These are phyloP conservation scores for Phyllostachys edulis DNA, from an alignment of 176 grass and related monocot species.

Conservation along the genomic window DNA sequence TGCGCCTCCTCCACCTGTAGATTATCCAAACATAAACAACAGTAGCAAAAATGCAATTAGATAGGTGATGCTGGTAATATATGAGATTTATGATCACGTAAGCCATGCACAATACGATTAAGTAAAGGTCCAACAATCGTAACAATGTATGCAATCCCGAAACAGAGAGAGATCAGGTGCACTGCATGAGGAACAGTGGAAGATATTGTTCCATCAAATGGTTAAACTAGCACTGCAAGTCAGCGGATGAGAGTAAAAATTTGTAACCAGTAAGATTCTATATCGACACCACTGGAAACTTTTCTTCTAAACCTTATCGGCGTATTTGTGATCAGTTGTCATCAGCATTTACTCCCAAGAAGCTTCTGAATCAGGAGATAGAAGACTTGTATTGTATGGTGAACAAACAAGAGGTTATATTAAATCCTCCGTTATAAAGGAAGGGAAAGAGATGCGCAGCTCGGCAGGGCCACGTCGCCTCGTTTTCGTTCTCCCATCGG, in stretches of 20 bases:
- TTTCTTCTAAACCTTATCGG: too few relatives aligned
- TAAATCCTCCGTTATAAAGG: background rate
- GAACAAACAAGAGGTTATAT: background rate
- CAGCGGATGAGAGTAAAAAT: background rate
- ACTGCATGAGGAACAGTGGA: background rate
- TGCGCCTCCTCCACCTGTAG: constrained; percentile 70
- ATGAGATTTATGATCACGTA: background rate
- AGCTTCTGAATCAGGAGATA: background rate
- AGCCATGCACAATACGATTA: background rate
- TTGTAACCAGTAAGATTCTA: background rate
- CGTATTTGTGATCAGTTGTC: background rate
- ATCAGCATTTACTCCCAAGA: background rate
- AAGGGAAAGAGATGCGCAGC: too few relatives aligned
- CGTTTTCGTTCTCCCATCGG: too few relatives aligned
- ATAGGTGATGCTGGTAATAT: background rate
- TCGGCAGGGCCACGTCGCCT: too few relatives aligned
- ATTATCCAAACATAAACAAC: background rate
- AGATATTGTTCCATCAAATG: background rate
- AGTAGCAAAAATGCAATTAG: background rate
- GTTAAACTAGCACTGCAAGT: background rate
- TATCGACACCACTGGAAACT: background rate
- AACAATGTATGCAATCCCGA: background rate
- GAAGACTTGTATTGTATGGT: background rate
- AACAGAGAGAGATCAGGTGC: background rate
- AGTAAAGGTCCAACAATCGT: background rate